Base-by-base conservation (phyloP, 2,329 filamentous ascomycete species). In the Shiraia sp. region DNA sequence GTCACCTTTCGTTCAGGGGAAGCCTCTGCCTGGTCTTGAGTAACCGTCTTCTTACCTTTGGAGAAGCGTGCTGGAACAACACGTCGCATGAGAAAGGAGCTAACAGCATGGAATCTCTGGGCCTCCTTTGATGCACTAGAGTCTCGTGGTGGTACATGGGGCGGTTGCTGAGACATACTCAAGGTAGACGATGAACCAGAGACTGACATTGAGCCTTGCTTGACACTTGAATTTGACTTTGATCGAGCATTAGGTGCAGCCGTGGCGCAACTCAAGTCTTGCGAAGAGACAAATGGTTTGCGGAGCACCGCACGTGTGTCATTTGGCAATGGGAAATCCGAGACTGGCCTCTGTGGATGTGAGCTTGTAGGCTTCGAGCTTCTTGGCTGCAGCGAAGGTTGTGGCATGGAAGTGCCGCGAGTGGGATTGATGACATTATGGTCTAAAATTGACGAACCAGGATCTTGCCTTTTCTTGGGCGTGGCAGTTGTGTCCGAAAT, bases 101-200 rank as follows among this genome's bases (percentile, higher is more conserved):
- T 53, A 23, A 63, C 58, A 15, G 51, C 53, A 30, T 53, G 53
- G 13, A 46, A 55, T 19, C 57, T 53, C 38, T 64, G 61, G 28
- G 63, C 63, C 49, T 68, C 64, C 29, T 59, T 63, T 2, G 61
- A 65, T 22, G 55, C 53, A 32, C 62, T 65, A 6, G 65, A 66
- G 14, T 64, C 61, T 38, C 65, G 51, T 8, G 51, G 59, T n/a
- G 65, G 63, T 12, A 66, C 55, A 1, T 32, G 26, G 19, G 55
- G 61, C 7, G 56, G 52, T 24, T 51, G 47, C 10, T 57, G 50
- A 29, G 41, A 29, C 19, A 33, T 39, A 32, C 45, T 48, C 16
- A 60, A 46, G 3, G 52, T 51, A 9, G 61, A 58, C 2, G 57
- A 63, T 16, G 59, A 63, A 2, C 49, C 44, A 7, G 58, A 61